A percentile compares a stretch with the other conserved stretches of the same genome.
Evolutionary conservation across 805 yeast genomes (phyloP).

Genomic region (Blastobotrys muscicola): DNA sequence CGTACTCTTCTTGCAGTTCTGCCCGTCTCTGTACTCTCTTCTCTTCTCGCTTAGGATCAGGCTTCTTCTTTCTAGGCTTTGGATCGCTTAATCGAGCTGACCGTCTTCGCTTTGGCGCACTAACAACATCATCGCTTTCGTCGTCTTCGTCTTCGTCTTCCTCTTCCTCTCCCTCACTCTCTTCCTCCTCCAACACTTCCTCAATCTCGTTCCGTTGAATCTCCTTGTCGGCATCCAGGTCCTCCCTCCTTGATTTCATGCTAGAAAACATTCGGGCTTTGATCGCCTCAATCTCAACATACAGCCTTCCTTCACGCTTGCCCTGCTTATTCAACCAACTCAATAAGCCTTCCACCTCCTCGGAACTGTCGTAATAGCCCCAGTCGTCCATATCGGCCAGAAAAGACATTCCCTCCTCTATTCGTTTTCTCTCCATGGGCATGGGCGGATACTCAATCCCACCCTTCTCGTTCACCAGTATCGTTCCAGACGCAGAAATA

Average conservation of each 20-base stretch:
- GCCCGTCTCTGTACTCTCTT: constrained; percentile 7
- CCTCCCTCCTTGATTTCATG: constrained; percentile 43
- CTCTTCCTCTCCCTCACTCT: constrained; percentile 27
- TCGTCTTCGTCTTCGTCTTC: constrained; percentile 31
- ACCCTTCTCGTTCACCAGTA: constrained; percentile 8
- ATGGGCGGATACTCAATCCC: background rate
- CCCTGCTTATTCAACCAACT: constrained; percentile 75
- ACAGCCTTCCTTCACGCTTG: constrained; percentile 53
- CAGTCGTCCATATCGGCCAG: constrained; percentile 46
- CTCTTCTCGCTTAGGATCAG: constrained; percentile 1
- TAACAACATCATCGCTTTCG: constrained; percentile 7
- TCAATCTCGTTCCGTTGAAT: constrained; percentile 15
- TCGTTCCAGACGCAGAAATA: constrained; percentile 1
- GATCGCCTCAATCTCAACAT: constrained; percentile 48
- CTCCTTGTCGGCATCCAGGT: constrained; percentile 13
- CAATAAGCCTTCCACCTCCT: constrained; percentile 46
- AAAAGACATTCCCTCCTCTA: constrained; percentile 58
- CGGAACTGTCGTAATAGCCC: constrained; percentile 57
- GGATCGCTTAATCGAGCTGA: background rate
- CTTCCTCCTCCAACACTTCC: constrained; percentile 14
- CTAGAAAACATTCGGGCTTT: constrained; percentile 46
- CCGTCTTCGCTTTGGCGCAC: constrained; percentile 11
- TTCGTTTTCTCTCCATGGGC: constrained; percentile 43
- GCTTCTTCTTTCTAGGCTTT: constrained; percentile 2
- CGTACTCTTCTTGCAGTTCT: constrained; percentile 11